Evolutionary conservation across 1,284 basidiomycete genomes (phyloP), one percentile per base, ranked within the genome.

Genomic region (Ustilago shanxiensis): DNA sequence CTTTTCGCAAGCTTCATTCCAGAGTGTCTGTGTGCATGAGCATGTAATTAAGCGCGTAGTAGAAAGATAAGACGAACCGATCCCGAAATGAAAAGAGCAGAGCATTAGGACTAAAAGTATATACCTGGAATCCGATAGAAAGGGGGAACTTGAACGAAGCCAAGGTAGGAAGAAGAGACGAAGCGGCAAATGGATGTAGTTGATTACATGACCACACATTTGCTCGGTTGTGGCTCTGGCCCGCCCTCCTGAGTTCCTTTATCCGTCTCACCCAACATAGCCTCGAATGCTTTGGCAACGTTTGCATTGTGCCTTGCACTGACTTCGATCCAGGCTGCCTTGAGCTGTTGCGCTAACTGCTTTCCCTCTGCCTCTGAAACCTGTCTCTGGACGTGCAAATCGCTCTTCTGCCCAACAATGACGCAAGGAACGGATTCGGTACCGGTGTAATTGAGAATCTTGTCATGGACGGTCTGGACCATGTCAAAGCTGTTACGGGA

Each of bases 381-480:
- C 74, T 86, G 83, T 44, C 93, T 92, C 89, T 92, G 86, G 85
- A 89, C 83, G 88, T 89, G 86, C 63, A 99, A 87, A 88, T 99
- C 96, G 64, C 89, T 90, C 90, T 99, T 99, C 82, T 97, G 93
- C 16, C 95, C 96, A 26, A 98, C 96, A 76, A 99, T 91, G 50
- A 99, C 95, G 87, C 95, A 95, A 14, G 97, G 95, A 49, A 98
- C 93, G 77, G 91, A 91, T 70, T 92, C 91, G 60, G 94, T 90
- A 55, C 95, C 96, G 60, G 93, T 94, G 86, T 94, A 98, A 87
- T 95, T 92, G 83, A 95, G 89, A 82, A 99, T 98, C 90, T 99
- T 99, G 89, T 99, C 95, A 86, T 98, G 92, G 44, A 99, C 91
- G 82, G 95, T 93, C 86, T 93, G 91, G 77, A 98, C 90, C 93